Evolutionary conservation across 75 land plant genomes (phyloP), one percentile per base, ranked within the genome.

Genomic region (Larix kaempferi): DNA sequence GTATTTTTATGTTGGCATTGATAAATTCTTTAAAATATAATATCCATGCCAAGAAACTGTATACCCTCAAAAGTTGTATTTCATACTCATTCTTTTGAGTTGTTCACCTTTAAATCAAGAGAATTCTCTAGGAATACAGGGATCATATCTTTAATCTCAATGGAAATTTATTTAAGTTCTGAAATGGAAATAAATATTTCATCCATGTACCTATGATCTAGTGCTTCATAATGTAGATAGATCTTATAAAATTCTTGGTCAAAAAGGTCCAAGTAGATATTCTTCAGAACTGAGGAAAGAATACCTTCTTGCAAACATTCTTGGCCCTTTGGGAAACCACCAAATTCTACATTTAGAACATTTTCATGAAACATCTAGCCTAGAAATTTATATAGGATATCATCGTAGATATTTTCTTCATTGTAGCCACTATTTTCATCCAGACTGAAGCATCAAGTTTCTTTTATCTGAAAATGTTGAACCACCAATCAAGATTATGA

Each of bases 231-330:
- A 77, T 23, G 83, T 84, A 91, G 74, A 35, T 73, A 85, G 37
- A 91, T 59, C 61, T 77, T 87, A 57, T 78, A 87, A 49, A 89
- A 71, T 64, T 89, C 89, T 25, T 60, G 76, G 60, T 91, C 93
- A 72, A 91, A 84, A 27, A 56, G 78, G 59, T 83, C 88, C 75
- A 91, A 85, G 82, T 89, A 91, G 73, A 91, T 87, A 59, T 91
- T 91, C 84, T 87, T 89, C 73, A 91, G 55, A 56, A 91, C 82
- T 64, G 93, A 85, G 27, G 91, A 89, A 12, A 91, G 80, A 4
- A 85, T 82, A 79, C 93, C 91, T 71, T 91, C 93, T 80, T 91
- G 91, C 3, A 89, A 88, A 78, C 85, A 89, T 57, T 91, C 93
- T 26, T 87, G 84, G 59, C 91, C 93, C 82, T 91, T 91, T 35